phyloP scores from a whole-genome alignment of 1,284 basidiomycete species.

The Cryptococcus amylolentus region DNA sequence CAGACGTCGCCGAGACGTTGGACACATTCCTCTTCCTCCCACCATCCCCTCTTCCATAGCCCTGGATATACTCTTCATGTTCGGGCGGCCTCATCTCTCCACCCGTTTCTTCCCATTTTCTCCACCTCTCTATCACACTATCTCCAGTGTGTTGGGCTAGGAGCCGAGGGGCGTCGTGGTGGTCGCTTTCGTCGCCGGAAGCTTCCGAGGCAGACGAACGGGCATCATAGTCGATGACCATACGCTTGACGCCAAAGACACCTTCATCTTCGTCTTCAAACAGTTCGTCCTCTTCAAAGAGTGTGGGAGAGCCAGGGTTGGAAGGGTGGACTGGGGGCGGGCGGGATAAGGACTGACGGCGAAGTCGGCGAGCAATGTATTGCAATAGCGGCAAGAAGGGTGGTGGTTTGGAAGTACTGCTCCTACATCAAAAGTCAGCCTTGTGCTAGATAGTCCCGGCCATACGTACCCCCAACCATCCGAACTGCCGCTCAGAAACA shows the following conservation, averaged over 20 bases:
- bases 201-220: constrained; percentile 29
- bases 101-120: constrained; percentile 20
- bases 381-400: constrained; percentile 42
- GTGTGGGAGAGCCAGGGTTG: neutral
- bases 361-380: constrained; percentile 35
- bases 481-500: constrained; percentile 31
- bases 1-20: constrained; percentile 11
- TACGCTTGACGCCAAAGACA: constrained; percentile 34
- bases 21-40: constrained; percentile 10
- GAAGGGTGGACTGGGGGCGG: neutral
- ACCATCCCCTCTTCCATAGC: neutral
- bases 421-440: neutral
- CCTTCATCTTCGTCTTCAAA: constrained; percentile 14
- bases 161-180: constrained; percentile 3
- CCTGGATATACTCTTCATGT: constrained; percentile 1
- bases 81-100: neutral
- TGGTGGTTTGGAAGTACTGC: constrained; percentile 30
- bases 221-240: constrained; percentile 38
- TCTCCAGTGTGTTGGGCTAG: constrained; percentile 37
- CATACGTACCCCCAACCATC: constrained; percentile 33
- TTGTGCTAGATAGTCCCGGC: too few relatives aligned
- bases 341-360: constrained; percentile 20
- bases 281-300: constrained; percentile 27
- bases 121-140: constrained; percentile 24
- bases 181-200: constrained; percentile 14